Evolutionary conservation across 2,329 filamentous ascomycete species (phyloP).

Genomic region (Triangularia verruculosa): DNA sequence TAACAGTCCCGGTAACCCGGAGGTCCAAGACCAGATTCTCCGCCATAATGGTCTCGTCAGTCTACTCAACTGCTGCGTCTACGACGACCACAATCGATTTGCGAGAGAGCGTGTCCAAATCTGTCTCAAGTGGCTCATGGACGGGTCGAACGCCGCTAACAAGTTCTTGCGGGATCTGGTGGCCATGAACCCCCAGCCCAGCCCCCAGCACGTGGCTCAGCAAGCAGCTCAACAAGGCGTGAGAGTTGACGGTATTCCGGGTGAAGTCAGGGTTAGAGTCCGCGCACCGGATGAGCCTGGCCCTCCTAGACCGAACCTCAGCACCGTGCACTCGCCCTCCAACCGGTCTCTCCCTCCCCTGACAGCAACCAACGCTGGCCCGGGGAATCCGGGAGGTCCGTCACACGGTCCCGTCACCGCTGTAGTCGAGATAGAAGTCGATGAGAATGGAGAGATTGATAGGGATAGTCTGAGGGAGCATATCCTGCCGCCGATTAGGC

Average conservation of each 20-base stretch:
- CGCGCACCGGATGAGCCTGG: constrained; percentile 27
- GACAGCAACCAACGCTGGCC: neutral
- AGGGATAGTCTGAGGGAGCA: constrained; percentile 4
- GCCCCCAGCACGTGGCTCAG: constrained; percentile 24
- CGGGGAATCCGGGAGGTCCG: neutral
- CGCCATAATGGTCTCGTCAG: constrained; percentile 82
- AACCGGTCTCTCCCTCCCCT: neutral
- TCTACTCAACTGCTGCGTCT: constrained; percentile 82
- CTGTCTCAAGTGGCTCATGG: constrained; percentile 79
- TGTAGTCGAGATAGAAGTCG: constrained; percentile 12
- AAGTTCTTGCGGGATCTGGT: constrained; percentile 66
- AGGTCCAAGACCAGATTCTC: constrained; percentile 85
- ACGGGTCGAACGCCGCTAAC: constrained; percentile 71
- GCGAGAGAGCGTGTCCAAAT: constrained; percentile 89
- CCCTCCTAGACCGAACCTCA: neutral
- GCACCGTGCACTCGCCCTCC: neutral
- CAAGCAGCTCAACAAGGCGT: constrained; percentile 33
- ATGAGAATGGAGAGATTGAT: neutral
- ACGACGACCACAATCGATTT: constrained; percentile 91
- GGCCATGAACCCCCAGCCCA: constrained; percentile 39
- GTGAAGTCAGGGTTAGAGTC: constrained; percentile 55
- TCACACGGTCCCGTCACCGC: neutral
- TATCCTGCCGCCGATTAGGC: constrained; percentile 21
- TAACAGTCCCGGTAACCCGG: constrained; percentile 61
- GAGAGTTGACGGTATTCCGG: constrained; percentile 53